phyloP scores from a whole-genome alignment of 108 stramenopile species.

The Fistulifera solaris region DNA sequence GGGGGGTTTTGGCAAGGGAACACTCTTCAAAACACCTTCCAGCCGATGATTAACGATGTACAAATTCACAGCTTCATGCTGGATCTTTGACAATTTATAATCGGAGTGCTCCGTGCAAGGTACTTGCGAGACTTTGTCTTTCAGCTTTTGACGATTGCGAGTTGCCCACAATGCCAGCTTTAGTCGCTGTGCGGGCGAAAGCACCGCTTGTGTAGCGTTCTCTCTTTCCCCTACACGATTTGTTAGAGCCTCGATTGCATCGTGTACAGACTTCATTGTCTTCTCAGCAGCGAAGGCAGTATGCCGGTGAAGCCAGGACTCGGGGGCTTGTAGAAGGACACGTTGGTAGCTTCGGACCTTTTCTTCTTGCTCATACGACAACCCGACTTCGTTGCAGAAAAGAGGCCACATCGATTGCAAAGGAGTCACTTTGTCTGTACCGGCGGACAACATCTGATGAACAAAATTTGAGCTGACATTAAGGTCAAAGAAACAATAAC shows the following conservation, averaged over 20 bases:
- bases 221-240: constrained; percentile 39
- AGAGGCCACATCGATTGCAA: constrained; percentile 85
- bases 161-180: constrained; percentile 62
- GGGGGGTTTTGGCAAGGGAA: constrained; percentile 19
- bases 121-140: constrained; percentile 6
- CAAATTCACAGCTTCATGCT: constrained; percentile 74
- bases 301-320: constrained; percentile 72
- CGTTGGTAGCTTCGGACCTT: constrained; percentile 62
- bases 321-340: constrained; percentile 31
- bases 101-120: constrained; percentile 1
- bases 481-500: constrained; percentile 6
- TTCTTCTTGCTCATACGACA: constrained; percentile 91
- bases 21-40: constrained; percentile 25
- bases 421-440: constrained; percentile 52
- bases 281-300: constrained; percentile 49
- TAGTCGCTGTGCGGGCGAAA: constrained; percentile 53
- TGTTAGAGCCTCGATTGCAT: constrained; percentile 35
- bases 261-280: constrained; percentile 50
- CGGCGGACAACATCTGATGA: constrained; percentile 44
- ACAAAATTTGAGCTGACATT: not conserved
- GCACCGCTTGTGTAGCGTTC: constrained; percentile 14
- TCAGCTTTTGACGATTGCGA: constrained; percentile 30
- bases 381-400: constrained; percentile 82
- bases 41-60: constrained; percentile 74
- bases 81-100: constrained; percentile 28